phyloP scores from a whole-genome alignment of 1,139 yeast species.

The Taiozyma sp. region DNA sequence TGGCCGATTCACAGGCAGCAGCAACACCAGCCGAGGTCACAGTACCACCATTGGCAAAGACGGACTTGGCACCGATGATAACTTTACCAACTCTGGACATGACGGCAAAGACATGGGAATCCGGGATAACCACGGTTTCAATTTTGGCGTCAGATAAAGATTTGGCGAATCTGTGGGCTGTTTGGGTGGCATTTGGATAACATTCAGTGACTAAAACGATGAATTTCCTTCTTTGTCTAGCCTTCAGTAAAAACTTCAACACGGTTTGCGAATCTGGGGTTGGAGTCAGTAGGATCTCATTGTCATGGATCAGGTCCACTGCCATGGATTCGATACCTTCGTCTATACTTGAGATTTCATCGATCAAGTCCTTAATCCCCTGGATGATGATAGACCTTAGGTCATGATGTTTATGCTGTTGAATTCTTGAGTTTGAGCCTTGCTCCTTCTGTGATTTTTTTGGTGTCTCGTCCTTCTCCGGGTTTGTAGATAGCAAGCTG shows the following conservation, averaged over 20 bases:
- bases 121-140: slow-evolving; percentile 89
- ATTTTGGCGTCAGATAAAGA: slow-evolving; percentile 79
- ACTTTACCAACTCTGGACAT: slow-evolving; percentile 98
- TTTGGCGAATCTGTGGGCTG: slow-evolving; percentile 76
- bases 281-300: slow-evolving; percentile 86
- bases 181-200: slow-evolving; percentile 77
- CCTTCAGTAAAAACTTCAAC: slow-evolving; percentile 76
- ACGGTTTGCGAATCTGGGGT: slow-evolving; percentile 93
- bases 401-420: slow-evolving; percentile 45
- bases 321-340: slow-evolving; percentile 91
- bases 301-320: slow-evolving; percentile 89
- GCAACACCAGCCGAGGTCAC: slow-evolving; percentile 88
- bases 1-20: slow-evolving; percentile 92
- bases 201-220: slow-evolving; percentile 91
- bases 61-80: slow-evolving; percentile 84
- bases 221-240: slow-evolving; percentile 84
- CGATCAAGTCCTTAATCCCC: slow-evolving; percentile 88
- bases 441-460: slow-evolving; percentile 20
- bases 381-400: slow-evolving; percentile 86
- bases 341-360: slow-evolving; percentile 84
- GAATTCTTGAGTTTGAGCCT: slow-evolving; percentile 28
- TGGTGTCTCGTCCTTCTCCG: slow-evolving; percentile 11
- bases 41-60: slow-evolving; percentile 95
- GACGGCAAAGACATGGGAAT: slow-evolving; percentile 86
- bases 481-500: slow-evolving; percentile 59